Conservation (phyloP, 139 green algal genomes). For the Auxenochlorella pyrenoidosa region DNA sequence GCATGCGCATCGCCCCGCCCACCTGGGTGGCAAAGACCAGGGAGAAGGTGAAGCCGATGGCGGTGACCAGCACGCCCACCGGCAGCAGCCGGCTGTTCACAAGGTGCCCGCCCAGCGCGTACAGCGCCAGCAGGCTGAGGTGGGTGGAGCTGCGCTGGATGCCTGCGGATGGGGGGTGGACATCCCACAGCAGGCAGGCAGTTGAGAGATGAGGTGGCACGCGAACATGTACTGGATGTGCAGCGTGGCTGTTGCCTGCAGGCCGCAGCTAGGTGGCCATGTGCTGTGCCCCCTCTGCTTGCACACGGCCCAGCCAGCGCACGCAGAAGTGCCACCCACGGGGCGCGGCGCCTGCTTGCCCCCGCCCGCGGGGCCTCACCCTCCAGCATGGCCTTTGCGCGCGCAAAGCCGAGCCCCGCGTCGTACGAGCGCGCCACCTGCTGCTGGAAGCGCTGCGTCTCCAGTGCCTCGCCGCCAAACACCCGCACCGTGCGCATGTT, state of each 20-base stretch:
- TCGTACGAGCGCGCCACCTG: slow-evolving; percentile 69
- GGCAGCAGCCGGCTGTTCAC: slow-evolving; percentile 77
- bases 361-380: neutral
- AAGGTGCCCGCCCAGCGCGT: slow-evolving; percentile 83
- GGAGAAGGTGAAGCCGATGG: slow-evolving; percentile 93
- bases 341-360: neutral
- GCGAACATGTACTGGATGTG: too few relatives aligned
- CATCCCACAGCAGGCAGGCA: slow-evolving; percentile 8
- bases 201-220: too few relatives aligned
- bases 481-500: slow-evolving; percentile 69
- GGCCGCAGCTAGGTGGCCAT: neutral
- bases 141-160: slow-evolving; percentile 81
- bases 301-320: too few relatives aligned
- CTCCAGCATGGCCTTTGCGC: slow-evolving; percentile 79
- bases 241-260: neutral
- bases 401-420: slow-evolving; percentile 76
- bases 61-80: slow-evolving; percentile 78
- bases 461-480: slow-evolving; percentile 86
- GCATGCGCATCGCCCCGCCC: too few relatives aligned
- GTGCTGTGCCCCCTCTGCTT: neutral
- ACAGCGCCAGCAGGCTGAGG: slow-evolving; percentile 80
- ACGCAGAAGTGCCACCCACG: too few relatives aligned
- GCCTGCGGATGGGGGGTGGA: neutral
- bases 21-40: slow-evolving; percentile 88
- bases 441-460: slow-evolving; percentile 82